Evolutionary conservation across 202 grass and related monocot species (phyloP), one percentile per base, ranked within the genome.

Genomic region (Cymbopogon flexuosus): DNA sequence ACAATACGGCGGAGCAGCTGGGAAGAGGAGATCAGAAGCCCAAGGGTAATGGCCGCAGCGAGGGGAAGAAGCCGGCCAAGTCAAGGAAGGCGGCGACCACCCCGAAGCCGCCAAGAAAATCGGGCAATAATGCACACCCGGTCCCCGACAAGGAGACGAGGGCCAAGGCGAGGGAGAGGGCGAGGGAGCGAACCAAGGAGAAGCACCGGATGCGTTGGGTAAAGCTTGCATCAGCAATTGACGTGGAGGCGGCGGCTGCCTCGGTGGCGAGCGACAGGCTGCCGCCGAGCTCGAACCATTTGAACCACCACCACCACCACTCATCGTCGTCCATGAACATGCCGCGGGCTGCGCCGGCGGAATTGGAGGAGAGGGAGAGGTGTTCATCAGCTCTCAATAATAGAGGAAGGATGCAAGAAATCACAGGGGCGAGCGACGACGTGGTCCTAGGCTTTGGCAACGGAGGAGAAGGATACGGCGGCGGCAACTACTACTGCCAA

Each of bases 101-200:
- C 42, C 65, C 82, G 11, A 87, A 94, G 73, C 81, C 84, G 12
- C 70, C 65, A 8, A 90, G 78, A 42, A 90, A 82, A 54, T 47
- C 30, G 2, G 22, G 5, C 15, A 87, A 73, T 72, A 68, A 63
- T 51, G 64, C 72, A 10, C 74, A 90, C 84, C 71, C 73, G 21
- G 83, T 81, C 29, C 77, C 76, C 10, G 90, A 86, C 78, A 93
- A 90, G 86, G 95, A 98, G 52, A 76, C 90, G 72, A 82, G 95
- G 79, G 88, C 90, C 0, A 93, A 91, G 86, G 95, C 92, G 8
- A 91, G 95, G 84, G 92, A 89, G 62, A 84, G 95, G 80, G 95
- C 92, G 29, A 89, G 92, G 79, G 92, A 98, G 88, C 68, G 91
- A 65, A 94, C 95, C 10, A 89, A 47, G 81, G 92, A 93, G 84